These are phyloP conservation scores for Leishmania major DNA, from an alignment of 208 protist genomes.

Conservation along the genomic window DNA sequence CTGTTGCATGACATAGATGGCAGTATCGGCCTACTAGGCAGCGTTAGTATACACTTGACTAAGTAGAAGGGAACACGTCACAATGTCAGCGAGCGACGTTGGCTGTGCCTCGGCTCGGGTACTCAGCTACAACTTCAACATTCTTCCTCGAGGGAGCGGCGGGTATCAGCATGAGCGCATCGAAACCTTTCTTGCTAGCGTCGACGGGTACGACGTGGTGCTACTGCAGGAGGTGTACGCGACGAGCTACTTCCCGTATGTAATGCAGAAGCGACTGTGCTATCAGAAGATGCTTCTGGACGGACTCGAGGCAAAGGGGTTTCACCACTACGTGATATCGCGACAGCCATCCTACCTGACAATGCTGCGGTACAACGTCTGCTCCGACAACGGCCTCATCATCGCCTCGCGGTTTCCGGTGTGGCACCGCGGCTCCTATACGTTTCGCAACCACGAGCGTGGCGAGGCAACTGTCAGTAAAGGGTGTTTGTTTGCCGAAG, in stretches of 20 bases:
- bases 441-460: constrained; percentile 64
- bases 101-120: constrained; percentile 49
- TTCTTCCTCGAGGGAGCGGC: constrained; percentile 77
- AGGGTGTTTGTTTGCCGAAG: constrained; percentile 85
- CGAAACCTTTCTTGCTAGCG: constrained; percentile 62
- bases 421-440: constrained; percentile 80
- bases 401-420: constrained; percentile 89
- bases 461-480: constrained; percentile 47
- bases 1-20: not conserved
- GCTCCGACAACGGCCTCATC: constrained; percentile 87
- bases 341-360: constrained; percentile 84
- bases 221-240: constrained; percentile 90
- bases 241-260: constrained; percentile 75
- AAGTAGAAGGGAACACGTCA: not conserved
- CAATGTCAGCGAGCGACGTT: constrained; percentile 14
- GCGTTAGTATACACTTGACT: not conserved
- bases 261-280: constrained; percentile 73
- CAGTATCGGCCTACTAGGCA: not conserved
- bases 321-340: constrained; percentile 84
- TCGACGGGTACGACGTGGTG: constrained; percentile 84
- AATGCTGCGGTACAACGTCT: constrained; percentile 76
- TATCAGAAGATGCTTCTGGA: constrained; percentile 79
- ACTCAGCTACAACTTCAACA: constrained; percentile 92
- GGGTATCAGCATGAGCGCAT: constrained; percentile 89
- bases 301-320: constrained; percentile 70